Evolutionary conservation across 495 filamentous ascomycete genomes (phyloP), one percentile per base, ranked within the genome.

Genomic region (Penicillium pulvis): DNA sequence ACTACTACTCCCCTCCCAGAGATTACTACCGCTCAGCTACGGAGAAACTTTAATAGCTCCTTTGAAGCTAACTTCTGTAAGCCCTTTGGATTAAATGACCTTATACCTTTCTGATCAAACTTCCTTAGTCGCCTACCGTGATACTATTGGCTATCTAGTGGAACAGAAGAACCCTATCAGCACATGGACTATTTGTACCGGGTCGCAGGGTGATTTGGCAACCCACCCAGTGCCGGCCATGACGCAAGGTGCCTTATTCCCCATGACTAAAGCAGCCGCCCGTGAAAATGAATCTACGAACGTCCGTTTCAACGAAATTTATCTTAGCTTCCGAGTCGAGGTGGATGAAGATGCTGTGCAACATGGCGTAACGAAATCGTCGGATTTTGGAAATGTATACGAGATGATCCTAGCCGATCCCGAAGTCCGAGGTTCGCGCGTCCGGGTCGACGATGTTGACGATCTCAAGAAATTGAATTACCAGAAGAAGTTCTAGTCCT

Each of bases 1-100:
- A 50, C 36, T 6, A 33, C 30, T 4, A 68, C 60, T 6, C 62
- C 72, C 2, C 56, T 76, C 9, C 49, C 41, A 12, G 62, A 75
- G 16, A 54, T 73, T 26, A 64, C 53, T 46, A 69, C 61, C 17
- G 59, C 52, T 8, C 33, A 61, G 26, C 50, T 78, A n/a, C 67
- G 68, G 2, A n/a, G 64, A 4, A 61, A 61, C 54, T 65, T 78
- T 55, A 70, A 59, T 19, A 42, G 62, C 50, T 58, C 51, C 20
- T 76, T 78, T 58, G 72, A 78, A 42, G 51, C 72, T 14, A 76
- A 76, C 61, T 71, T 75, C 56, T 73, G 75, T 77, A 65, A 35
- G 73, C 50, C n/a, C 1, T 39, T 36, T 20, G 16, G 44, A 50
- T 17, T 23, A 23, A 16, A 31, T 39, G 9, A 39, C 8, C 1